phyloP scores from a whole-genome alignment of 1,139 yeast genomes.

The Lodderomyces pseudojiufengensis region DNA sequence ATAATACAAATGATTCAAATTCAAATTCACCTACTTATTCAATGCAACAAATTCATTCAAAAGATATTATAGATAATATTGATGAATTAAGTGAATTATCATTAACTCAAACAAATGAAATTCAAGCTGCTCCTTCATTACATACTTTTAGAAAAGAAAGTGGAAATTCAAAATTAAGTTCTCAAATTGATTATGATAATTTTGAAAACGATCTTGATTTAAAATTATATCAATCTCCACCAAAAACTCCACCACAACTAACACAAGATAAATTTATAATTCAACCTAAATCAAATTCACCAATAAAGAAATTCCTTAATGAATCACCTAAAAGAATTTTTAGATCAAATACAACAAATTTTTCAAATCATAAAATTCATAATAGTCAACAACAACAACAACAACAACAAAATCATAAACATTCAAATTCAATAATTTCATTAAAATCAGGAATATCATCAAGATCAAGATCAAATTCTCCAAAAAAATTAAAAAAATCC shows the following conservation, averaged over 20 bases:
- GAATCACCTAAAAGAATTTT: constrained; percentile 35
- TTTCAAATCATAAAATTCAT: too few relatives aligned
- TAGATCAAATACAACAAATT: constrained; percentile 13
- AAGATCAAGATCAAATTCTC: constrained; percentile 27
- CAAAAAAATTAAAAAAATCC: constrained; percentile 23
- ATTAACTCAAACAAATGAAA: neutral
- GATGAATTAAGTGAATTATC: constrained; percentile 28
- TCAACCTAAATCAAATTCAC: constrained; percentile 19
- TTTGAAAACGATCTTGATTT: constrained; percentile 1
- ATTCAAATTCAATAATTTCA: constrained; percentile 28
- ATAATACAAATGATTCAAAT: constrained; percentile 8
- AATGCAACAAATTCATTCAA: constrained; percentile 6
- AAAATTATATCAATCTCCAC: constrained; percentile 14
- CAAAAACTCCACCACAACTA: constrained; percentile 16
- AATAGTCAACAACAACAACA: neutral
- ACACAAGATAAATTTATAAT: constrained; percentile 5
- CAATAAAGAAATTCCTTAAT: constrained; percentile 30
- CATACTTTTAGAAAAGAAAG: constrained; percentile 8
- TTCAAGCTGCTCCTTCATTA: constrained; percentile 6
- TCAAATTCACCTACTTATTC: neutral
- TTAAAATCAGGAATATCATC: constrained; percentile 25
- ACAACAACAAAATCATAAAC: constrained; percentile 17
- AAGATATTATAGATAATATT: constrained; percentile 21
- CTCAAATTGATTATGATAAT: constrained; percentile 1
- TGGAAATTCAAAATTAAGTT: constrained; percentile 3